These are phyloP conservation scores for Thermothelomyces thermophilus DNA, from an alignment of 2,329 filamentous ascomycete species.

Conservation along the genomic window DNA sequence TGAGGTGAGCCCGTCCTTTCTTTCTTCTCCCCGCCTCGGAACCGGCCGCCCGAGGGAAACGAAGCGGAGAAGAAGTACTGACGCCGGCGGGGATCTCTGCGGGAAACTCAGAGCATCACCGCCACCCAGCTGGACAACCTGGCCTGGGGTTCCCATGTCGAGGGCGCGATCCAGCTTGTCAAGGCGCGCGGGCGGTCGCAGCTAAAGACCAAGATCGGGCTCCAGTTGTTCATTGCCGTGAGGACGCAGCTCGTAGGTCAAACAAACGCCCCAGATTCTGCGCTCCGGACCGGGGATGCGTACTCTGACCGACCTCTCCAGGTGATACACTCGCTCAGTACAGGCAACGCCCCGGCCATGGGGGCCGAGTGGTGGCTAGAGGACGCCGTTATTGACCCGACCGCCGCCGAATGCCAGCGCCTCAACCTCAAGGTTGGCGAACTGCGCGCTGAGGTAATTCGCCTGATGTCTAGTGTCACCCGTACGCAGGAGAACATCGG, in stretches of 20 bases:
- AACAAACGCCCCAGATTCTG: not conserved
- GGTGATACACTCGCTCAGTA: constrained; percentile 52
- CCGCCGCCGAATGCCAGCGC: constrained; percentile 42
- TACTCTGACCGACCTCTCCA: constrained; percentile 24
- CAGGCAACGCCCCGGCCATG: constrained; percentile 46
- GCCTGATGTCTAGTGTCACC: constrained; percentile 39
- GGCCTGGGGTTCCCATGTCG: constrained; percentile 58
- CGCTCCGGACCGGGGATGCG: not conserved
- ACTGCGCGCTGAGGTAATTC: constrained; percentile 48
- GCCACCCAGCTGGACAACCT: constrained; percentile 47
- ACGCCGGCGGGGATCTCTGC: not conserved
- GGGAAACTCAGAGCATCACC: constrained; percentile 40
- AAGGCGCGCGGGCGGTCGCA: constrained; percentile 52
- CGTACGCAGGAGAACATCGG: constrained; percentile 45
- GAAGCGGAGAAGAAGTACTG: too few relatives aligned
- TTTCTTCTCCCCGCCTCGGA: not conserved
- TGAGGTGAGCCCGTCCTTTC: constrained; percentile 38
- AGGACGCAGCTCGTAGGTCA: constrained; percentile 51
- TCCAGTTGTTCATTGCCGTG: constrained; percentile 52
- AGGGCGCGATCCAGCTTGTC: constrained; percentile 56
- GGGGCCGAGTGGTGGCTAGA: constrained; percentile 52
- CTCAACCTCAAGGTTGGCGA: constrained; percentile 50
- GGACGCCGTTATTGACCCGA: constrained; percentile 44
- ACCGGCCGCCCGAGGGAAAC: not conserved
- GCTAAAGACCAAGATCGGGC: constrained; percentile 45